phyloP scores from a whole-genome alignment of 495 filamentous ascomycete species.

The Daldinia grandis region DNA sequence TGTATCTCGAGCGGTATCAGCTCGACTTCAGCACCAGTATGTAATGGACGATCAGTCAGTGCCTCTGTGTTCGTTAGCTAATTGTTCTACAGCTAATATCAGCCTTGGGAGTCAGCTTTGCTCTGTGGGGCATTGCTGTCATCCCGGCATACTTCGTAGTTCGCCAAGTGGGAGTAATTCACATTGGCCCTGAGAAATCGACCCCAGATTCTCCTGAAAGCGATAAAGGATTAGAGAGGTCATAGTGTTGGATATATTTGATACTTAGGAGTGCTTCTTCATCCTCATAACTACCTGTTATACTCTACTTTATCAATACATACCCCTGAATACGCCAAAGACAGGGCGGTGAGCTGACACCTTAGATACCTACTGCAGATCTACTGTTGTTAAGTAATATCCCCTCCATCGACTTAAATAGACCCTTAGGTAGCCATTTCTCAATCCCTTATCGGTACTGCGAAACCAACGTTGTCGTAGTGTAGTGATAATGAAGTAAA shows the following conservation, averaged over 20 bases:
- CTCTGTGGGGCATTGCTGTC: constrained; percentile 34
- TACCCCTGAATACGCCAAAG: too few species aligned
- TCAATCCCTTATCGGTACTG: not conserved
- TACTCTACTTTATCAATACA: too few species aligned
- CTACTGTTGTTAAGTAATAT: not conserved
- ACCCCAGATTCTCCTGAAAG: not conserved
- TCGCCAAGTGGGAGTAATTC: constrained; percentile 25
- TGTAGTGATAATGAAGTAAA: not conserved
- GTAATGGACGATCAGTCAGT: not conserved
- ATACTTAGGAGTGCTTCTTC: too few species aligned
- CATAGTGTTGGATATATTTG: not conserved
- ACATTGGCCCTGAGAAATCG: constrained; percentile 21
- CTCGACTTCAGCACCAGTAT: constrained; percentile 37
- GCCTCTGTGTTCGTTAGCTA: not conserved
- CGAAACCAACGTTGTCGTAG: not conserved
- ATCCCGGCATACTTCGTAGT: constrained; percentile 36
- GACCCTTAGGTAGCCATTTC: not conserved
- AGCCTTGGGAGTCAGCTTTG: constrained; percentile 28
- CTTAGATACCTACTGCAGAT: not conserved
- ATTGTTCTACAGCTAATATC: constrained; percentile 14
- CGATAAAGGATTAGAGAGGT: not conserved
- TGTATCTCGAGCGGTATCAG: constrained; percentile 41
- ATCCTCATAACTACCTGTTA: too few species aligned
- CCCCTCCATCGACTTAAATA: not conserved
- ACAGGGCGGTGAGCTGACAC: too few species aligned